phyloP scores from a whole-genome alignment of 441 rosid genomes.

The Biscutella laevigata region DNA sequence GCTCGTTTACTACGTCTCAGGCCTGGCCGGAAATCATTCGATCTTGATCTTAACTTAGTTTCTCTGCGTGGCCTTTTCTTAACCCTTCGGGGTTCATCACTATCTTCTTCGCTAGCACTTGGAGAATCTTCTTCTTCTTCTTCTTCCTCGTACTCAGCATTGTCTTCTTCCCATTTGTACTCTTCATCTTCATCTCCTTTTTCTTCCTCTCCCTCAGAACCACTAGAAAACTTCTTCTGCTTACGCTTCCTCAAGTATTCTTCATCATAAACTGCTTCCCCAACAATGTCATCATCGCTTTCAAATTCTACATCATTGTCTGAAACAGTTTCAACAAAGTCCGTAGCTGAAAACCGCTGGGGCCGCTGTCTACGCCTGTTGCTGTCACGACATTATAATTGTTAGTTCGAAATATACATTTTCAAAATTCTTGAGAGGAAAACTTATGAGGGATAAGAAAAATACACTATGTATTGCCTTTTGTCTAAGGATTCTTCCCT shows the following conservation, averaged over 20 bases:
- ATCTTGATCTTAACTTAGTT: constrained; percentile 60
- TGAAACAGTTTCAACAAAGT: constrained; percentile 79
- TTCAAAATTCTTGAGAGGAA: not conserved
- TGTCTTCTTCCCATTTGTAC: constrained; percentile 81
- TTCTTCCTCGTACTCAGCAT: constrained; percentile 84
- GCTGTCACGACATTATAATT: constrained; percentile 45
- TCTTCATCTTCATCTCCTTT: constrained; percentile 93
- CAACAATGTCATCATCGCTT: constrained; percentile 92
- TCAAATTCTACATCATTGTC: constrained; percentile 77
- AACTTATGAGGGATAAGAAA: not conserved
- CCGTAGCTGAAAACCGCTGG: constrained; percentile 72
- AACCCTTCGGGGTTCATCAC: constrained; percentile 58
- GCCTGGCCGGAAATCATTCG: constrained; percentile 66
- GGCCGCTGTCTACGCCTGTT: constrained; percentile 82
- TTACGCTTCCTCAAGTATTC: constrained; percentile 80
- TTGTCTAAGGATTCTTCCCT: constrained; percentile 63
- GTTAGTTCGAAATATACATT: not conserved
- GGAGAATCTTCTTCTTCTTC: constrained; percentile 64
- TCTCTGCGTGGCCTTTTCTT: constrained; percentile 70
- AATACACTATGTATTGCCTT: constrained; percentile 39
- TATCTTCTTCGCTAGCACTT: constrained; percentile 65
- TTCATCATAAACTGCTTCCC: constrained; percentile 94
- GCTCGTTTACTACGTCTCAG: constrained; percentile 94
- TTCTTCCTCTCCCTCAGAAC: constrained; percentile 93
- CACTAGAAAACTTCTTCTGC: constrained; percentile 63